Evolutionary conservation across 163 green algal genomes (phyloP).

Genomic region (Chloromonas sp.): DNA sequence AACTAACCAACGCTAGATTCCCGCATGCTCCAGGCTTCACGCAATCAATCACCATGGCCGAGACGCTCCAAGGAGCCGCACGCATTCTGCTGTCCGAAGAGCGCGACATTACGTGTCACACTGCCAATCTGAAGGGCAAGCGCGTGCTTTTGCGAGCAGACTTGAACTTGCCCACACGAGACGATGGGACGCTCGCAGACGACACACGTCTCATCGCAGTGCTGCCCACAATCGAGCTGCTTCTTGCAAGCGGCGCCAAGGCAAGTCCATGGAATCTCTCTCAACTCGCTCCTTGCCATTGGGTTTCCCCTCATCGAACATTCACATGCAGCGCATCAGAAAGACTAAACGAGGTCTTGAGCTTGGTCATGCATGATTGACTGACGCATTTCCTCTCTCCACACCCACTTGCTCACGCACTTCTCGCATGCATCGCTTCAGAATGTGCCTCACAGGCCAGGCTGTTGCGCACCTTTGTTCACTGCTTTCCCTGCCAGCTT

Average conservation of each 20-base stretch:
- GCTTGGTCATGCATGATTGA: background rate
- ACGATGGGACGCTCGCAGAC: constrained; percentile 24
- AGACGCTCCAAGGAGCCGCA: background rate
- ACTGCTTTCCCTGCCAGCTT: background rate
- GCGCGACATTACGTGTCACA: background rate
- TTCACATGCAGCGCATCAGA: no score
- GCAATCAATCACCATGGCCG: no score
- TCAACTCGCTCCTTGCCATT: background rate
- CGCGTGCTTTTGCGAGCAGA: constrained; percentile 40
- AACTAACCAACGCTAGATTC: no score
- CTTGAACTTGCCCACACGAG: constrained; percentile 37
- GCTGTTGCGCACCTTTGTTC: background rate
- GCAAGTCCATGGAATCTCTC: background rate
- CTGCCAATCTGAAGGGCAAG: constrained; percentile 11
- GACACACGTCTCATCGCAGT: constrained; percentile 20
- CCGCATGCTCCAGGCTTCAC: no score
- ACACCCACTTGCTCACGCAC: background rate
- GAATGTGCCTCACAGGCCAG: background rate
- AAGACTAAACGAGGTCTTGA: background rate
- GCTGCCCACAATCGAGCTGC: constrained; percentile 38
- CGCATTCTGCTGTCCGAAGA: background rate
- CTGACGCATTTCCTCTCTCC: background rate
- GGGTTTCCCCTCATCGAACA: background rate
- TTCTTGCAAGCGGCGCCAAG: constrained; percentile 20
- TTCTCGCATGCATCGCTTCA: no score